phyloP scores from a whole-genome alignment of 768 basidiomycete species.

The Asterophora lycoperdoides region DNA sequence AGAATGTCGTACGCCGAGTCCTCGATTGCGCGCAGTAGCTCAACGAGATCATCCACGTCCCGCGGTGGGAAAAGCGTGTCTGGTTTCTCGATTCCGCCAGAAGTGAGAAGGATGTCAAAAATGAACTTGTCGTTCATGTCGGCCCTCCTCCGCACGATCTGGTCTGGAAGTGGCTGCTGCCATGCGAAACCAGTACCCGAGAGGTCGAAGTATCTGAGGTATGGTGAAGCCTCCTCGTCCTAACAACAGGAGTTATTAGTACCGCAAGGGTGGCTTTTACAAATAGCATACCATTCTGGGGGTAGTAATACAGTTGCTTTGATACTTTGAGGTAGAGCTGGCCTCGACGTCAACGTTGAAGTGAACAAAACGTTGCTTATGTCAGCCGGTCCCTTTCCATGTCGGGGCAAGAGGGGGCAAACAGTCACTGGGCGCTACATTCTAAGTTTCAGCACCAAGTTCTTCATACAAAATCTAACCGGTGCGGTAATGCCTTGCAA shows the following conservation, averaged over 20 bases:
- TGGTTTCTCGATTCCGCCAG: constrained; percentile 57
- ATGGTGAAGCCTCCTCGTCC: constrained; percentile 15
- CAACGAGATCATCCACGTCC: constrained; percentile 47
- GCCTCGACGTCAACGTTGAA: not conserved
- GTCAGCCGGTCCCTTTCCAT: too few relatives aligned
- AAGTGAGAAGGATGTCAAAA: constrained; percentile 67
- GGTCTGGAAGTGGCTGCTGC: constrained; percentile 45
- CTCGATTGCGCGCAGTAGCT: constrained; percentile 58
- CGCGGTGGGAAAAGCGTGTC: constrained; percentile 67
- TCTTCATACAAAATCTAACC: too few relatives aligned
- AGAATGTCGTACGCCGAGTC: constrained; percentile 63
- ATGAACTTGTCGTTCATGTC: constrained; percentile 60
- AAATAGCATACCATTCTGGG: constrained; percentile 1
- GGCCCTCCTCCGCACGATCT: constrained; percentile 61
- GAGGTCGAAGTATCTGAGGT: constrained; percentile 48
- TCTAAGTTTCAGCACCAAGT: too few relatives aligned
- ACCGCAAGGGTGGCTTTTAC: too few relatives aligned
- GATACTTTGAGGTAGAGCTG: not conserved
- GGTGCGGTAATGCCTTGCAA: too few relatives aligned
- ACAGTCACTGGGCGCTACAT: too few relatives aligned
- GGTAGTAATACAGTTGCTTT: not conserved
- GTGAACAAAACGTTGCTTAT: constrained; percentile 11
- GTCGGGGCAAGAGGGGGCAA: too few relatives aligned
- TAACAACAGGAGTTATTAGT: constrained; percentile 5
- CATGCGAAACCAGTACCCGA: constrained; percentile 54